Percentiles rank a stretch among this genome's conserved stretches.
Evolutionary conservation across 2,329 filamentous ascomycete genomes (phyloP).

Genomic region (Monilinia vaccinii-corymbosi): DNA sequence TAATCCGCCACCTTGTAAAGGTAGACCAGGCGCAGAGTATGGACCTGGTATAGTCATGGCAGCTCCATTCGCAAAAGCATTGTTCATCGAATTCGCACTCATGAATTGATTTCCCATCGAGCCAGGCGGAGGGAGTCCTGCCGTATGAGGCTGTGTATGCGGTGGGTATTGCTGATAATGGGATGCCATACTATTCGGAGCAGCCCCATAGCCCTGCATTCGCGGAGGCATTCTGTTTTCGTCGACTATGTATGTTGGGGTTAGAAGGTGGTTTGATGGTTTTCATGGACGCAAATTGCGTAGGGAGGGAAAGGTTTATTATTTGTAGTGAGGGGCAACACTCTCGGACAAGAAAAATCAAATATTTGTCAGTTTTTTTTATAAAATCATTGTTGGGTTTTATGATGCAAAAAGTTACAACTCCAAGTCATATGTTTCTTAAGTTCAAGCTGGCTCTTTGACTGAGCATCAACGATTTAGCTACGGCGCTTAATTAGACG

Average conservation of each 20-base stretch:
- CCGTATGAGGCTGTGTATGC: conserved; percentile 37
- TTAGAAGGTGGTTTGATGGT: conserved; percentile 23
- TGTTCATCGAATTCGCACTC: conserved; percentile 4
- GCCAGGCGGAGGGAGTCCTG: conserved; percentile 47
- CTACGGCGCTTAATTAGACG: conserved; percentile 5
- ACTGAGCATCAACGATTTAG: not conserved
- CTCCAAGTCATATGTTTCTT: conserved; percentile 2
- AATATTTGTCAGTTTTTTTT: not conserved
- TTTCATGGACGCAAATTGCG: conserved; percentile 29
- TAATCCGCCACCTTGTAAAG: conserved; percentile 51
- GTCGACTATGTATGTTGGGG: conserved; percentile 27
- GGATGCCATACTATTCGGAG: conserved; percentile 27
- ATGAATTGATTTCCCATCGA: conserved; percentile 58
- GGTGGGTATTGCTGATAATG: conserved; percentile 38
- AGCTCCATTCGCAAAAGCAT: conserved; percentile 37
- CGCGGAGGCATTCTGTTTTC: conserved; percentile 29
- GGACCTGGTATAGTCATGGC: conserved; percentile 48
- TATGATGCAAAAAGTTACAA: conserved; percentile 2
- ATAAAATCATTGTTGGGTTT: not conserved
- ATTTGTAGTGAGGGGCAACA: not conserved
- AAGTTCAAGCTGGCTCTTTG: conserved; percentile 4
- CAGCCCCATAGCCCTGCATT: conserved; percentile 29
- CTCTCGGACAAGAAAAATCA: not conserved
- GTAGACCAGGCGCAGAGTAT: conserved; percentile 45
- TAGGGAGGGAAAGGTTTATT: not conserved